Percentiles rank a stretch among this genome's conserved stretches.
These are phyloP conservation scores for Crataegus laevigata DNA, from an alignment of 306 rosid genomes.

Conservation along the genomic window DNA sequence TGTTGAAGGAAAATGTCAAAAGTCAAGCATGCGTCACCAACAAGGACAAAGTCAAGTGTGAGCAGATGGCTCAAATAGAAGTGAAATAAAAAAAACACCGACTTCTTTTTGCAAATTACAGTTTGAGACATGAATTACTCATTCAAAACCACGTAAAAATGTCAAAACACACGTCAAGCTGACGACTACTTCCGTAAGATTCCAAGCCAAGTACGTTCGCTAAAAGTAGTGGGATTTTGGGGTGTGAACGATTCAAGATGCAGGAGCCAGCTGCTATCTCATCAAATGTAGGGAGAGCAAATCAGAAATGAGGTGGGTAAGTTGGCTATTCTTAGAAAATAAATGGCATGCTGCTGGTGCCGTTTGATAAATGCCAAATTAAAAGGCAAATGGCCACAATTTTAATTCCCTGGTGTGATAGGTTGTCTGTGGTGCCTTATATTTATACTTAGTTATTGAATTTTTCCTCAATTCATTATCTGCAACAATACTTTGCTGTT, in stretches of 20 bases:
- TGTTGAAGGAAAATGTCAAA: background rate
- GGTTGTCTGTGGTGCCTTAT: background rate
- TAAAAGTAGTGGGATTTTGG: background rate
- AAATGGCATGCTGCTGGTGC: background rate
- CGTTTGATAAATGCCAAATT: background rate
- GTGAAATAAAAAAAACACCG: background rate
- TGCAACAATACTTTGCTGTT: too few species aligned
- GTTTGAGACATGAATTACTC: too few species aligned
- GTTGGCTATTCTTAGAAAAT: background rate
- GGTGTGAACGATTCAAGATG: background rate
- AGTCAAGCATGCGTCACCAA: background rate
- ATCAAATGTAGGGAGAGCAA: background rate
- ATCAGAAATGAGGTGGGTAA: background rate
- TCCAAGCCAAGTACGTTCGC: too few species aligned
- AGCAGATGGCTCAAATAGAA: background rate
- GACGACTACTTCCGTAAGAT: too few species aligned
- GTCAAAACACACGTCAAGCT: background rate
- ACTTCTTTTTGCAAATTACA: too few species aligned
- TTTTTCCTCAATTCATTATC: background rate
- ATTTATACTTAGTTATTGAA: background rate
- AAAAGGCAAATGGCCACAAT: background rate
- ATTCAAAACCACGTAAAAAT: too few species aligned
- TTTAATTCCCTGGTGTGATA: background rate
- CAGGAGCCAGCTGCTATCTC: background rate
- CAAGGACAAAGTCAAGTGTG: too few species aligned